Conservation (phyloP, 306 rosid genomes). For the Dryas alaskensis region DNA sequence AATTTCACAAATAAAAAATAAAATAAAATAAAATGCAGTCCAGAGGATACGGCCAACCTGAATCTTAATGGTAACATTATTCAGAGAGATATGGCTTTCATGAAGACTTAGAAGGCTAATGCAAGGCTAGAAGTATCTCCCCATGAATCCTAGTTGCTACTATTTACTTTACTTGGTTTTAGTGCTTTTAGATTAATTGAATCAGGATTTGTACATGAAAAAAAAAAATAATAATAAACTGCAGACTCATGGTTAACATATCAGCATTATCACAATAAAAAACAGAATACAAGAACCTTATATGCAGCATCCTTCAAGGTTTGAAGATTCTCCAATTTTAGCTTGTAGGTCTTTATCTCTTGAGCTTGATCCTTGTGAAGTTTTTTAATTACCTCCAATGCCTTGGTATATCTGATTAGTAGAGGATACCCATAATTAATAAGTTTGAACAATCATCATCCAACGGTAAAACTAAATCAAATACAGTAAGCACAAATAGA, state of each 20-base stretch:
- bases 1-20: too few species aligned
- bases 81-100: too few species aligned
- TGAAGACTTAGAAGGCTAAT: too few species aligned
- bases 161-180: too few species aligned
- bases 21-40: too few species aligned
- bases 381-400: conserved; percentile 88
- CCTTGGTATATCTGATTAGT: conserved; percentile 78
- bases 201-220: neutral
- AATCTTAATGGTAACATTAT: too few species aligned
- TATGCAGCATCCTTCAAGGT: conserved; percentile 85
- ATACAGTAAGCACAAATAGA: neutral
- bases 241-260: neutral
- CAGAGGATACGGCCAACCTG: too few species aligned
- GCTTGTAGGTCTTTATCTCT: conserved; percentile 82
- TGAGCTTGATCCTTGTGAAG: conserved; percentile 91
- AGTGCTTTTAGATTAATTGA: too few species aligned
- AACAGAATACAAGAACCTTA: conserved; percentile 45
- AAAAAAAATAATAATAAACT: neutral
- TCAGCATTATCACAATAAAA: neutral
- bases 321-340: conserved; percentile 84
- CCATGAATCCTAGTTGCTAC: too few species aligned
- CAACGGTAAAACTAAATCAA: neutral
- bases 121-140: too few species aligned
- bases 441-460: conserved; percentile 4
- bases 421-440: neutral